phyloP scores from a whole-genome alignment of 495 filamentous ascomycete species.

The Penicillium goetzii region DNA sequence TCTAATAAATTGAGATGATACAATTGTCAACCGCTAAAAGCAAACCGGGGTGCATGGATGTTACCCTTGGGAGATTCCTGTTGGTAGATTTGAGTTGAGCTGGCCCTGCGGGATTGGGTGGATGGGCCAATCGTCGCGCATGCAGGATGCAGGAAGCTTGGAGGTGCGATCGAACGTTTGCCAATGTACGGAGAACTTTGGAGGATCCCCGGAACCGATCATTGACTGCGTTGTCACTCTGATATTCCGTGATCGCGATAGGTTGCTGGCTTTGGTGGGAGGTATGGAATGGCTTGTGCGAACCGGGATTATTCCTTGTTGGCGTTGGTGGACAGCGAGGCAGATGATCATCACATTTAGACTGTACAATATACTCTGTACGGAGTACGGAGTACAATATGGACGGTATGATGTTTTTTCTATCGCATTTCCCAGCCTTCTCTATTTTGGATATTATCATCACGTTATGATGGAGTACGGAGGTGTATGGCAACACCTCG shows the following conservation, averaged over 20 bases:
- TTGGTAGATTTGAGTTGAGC: slow-evolving; percentile 6
- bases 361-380: neutral
- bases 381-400: neutral
- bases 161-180: slow-evolving; percentile 10
- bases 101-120: slow-evolving; percentile 2
- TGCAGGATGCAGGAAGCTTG: slow-evolving; percentile 1
- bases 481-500: slow-evolving; percentile 8
- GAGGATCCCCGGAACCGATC: slow-evolving; percentile 5
- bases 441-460: neutral
- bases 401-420: neutral
- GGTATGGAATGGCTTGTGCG: neutral
- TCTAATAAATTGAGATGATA: neutral
- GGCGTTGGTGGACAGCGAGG: neutral
- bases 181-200: too few species aligned
- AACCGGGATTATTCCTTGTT: slow-evolving; percentile 21
- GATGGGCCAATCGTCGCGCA: slow-evolving; percentile 6
- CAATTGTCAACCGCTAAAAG: neutral
- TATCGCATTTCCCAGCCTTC: neutral
- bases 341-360: neutral
- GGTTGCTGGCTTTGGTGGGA: neutral
- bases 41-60: neutral
- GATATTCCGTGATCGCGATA: neutral
- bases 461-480: neutral
- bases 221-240: neutral
- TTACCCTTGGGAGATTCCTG: neutral